These are phyloP conservation scores for Aurifilum marmelostoma DNA, from an alignment of 2,329 filamentous ascomycete genomes.

Conservation along the genomic window DNA sequence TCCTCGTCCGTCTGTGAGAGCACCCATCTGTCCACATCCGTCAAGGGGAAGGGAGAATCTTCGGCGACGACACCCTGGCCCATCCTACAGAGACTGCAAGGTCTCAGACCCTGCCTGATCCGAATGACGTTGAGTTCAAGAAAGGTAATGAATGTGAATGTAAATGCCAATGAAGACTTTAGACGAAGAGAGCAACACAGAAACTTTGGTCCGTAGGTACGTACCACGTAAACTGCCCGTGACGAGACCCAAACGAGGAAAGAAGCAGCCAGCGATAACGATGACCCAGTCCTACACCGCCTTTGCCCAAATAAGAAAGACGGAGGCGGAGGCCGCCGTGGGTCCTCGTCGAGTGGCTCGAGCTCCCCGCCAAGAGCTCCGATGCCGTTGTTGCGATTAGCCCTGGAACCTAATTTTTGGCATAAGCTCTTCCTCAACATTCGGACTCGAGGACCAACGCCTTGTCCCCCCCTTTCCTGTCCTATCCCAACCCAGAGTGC, in stretches of 20 bases:
- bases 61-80: constrained; percentile 41
- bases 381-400: background rate
- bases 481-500: background rate
- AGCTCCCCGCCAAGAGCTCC: constrained; percentile 5
- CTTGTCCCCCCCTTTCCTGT: background rate
- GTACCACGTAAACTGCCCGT: background rate
- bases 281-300: background rate
- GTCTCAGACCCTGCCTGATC: background rate
- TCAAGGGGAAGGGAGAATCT: constrained; percentile 61
- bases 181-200: too few species aligned
- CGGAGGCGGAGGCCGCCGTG: background rate
- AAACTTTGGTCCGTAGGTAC: too few species aligned
- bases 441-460: background rate
- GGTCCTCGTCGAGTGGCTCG: background rate
- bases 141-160: too few species aligned
- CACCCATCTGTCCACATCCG: constrained; percentile 60
- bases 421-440: constrained; percentile 2
- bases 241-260: background rate
- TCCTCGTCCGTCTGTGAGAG: constrained; percentile 69
- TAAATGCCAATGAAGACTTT: too few species aligned
- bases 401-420: background rate
- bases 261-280: background rate
- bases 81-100: constrained; percentile 38
- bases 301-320: background rate
- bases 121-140: background rate